Evolutionary conservation across 495 filamentous ascomycete species (phyloP), one percentile per base, ranked within the genome.

Genomic region (Annulohypoxylon bovei): DNA sequence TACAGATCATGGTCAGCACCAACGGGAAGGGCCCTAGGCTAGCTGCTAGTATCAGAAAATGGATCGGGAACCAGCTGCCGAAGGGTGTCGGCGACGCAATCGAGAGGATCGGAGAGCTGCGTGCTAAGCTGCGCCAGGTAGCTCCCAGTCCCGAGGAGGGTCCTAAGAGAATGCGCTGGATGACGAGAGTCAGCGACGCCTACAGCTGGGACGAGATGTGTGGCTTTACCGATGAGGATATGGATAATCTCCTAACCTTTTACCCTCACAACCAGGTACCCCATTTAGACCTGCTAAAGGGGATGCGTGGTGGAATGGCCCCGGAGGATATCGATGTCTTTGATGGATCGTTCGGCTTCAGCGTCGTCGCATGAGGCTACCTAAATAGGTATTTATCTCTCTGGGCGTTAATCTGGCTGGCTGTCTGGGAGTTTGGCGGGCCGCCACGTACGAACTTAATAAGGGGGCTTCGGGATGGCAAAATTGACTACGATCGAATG

Each of bases 1-100:
- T 99, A 67, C 95, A 99, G 84, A 88, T 99, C 67, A 99, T 99
- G 95, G 94, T 99, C 52, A 94, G 91, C 78, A 99, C 95, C 9
- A 98, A 98, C 77, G 95, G 95, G 6, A 98, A 98, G 76, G 95
- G 95, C 0, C 95, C 95, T 1, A 91, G 95, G 80, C 78, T 98
- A 62, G 95, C 95, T 11, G 95, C 91, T 66, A 89, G 95, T 59
- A 90, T 99, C 37, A 81, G 96, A 52, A 87, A 90, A 78, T 88
- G 91, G 76, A 97, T 99, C 68, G 95, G 92, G 12, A 85, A 81
- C 22, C 85, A 82, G 32, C 79, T 99, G 62, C 95, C 96, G 0
- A 70, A 76, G 4, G 91, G 95, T 66, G 88, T 91, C 33, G 95
- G 95, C 0, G 86, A 88, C 18, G 95, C 96, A 0, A 93, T 98